phyloP scores from a whole-genome alignment of 2,329 filamentous ascomycete species.

The Aphanoascus verrucosus region DNA sequence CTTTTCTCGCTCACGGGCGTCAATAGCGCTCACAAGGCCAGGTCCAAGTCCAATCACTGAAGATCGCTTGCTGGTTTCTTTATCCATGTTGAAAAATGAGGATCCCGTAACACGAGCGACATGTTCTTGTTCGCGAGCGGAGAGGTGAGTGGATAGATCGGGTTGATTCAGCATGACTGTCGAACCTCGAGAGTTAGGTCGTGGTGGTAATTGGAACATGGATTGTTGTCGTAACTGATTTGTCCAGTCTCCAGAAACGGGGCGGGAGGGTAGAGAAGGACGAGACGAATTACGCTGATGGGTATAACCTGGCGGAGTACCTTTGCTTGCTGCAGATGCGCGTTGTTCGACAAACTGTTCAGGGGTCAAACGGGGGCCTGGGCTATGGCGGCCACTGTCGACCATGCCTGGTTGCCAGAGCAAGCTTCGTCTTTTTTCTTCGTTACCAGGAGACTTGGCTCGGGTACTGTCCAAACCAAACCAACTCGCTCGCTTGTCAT shows the following conservation, averaged over 20 bases:
- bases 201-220: constrained; percentile 28
- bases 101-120: constrained; percentile 71
- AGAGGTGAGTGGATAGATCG: constrained; percentile 53
- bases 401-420: constrained; percentile 67
- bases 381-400: constrained; percentile 35
- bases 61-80: constrained; percentile 42
- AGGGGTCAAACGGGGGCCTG: constrained; percentile 52
- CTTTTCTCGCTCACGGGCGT: constrained; percentile 67
- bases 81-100: constrained; percentile 59
- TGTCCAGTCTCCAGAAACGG: constrained; percentile 33
- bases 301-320: constrained; percentile 42
- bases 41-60: constrained; percentile 39
- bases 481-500: constrained; percentile 15
- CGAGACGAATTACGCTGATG: constrained; percentile 45
- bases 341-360: constrained; percentile 79
- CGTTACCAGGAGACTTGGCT: constrained; percentile 35
- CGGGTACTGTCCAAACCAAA: constrained; percentile 22
- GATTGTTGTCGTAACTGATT: constrained; percentile 26
- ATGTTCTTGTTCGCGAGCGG: constrained; percentile 78
- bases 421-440: constrained; percentile 53
- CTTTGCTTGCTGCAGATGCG: constrained; percentile 43
- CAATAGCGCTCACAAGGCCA: constrained; percentile 68
- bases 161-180: constrained; percentile 41
- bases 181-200: constrained; percentile 51
- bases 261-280: constrained; percentile 29